Evolutionary conservation across 1,139 yeast species (phyloP).

Genomic region (Protomyces arabidopsidicola): DNA sequence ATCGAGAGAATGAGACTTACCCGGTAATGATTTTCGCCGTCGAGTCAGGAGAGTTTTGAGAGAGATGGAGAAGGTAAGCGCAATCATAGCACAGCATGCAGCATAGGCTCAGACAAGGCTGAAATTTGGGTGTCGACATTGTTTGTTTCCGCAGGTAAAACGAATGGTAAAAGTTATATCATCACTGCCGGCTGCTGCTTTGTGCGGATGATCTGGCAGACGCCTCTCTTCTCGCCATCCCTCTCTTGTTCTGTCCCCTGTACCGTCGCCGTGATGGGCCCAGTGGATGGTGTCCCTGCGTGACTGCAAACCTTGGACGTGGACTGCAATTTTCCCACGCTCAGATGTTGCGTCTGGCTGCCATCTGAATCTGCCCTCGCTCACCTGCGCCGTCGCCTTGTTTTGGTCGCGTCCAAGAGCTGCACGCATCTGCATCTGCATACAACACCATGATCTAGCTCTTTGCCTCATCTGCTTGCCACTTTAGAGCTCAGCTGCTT

Average conservation of each 20-base stretch:
- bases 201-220: background rate
- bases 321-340: background rate
- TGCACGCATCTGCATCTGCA: background rate
- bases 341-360: background rate
- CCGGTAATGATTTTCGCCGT: background rate
- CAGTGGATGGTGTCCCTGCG: background rate
- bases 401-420: background rate
- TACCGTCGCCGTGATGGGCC: background rate
- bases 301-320: background rate
- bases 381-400: too few relatives aligned
- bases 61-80: background rate
- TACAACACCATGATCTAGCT: background rate
- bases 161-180: constrained; percentile 24
- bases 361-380: background rate
- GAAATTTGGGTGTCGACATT: constrained; percentile 26
- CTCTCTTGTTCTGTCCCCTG: background rate
- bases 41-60: background rate
- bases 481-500: too few relatives aligned
- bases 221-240: background rate
- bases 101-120: constrained; percentile 25
- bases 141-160: constrained; percentile 15
- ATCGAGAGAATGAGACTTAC: background rate
- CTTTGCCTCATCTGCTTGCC: too few relatives aligned
- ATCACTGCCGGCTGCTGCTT: constrained; percentile 12
- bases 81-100: background rate